phyloP scores from a whole-genome alignment of 2,329 filamentous ascomycete genomes.

The Apiospora sp. region DNA sequence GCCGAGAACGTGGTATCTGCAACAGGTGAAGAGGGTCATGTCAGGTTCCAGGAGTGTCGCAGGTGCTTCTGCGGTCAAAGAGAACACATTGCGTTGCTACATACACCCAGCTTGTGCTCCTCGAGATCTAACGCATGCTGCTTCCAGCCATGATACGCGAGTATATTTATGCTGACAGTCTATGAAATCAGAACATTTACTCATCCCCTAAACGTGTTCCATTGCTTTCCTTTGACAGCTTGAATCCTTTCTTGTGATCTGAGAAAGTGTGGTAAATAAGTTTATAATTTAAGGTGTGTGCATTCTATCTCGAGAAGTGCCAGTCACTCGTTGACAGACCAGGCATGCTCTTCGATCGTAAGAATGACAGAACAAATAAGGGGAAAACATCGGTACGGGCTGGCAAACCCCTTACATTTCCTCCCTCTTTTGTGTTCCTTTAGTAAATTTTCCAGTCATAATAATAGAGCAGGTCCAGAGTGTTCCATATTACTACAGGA shows the following conservation, averaged over 20 bases:
- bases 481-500: too few relatives aligned
- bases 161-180: too few relatives aligned
- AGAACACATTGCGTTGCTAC: background rate
- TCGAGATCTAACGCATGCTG: too few relatives aligned
- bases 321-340: background rate
- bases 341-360: background rate
- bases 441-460: background rate
- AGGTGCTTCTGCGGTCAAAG: background rate
- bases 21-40: background rate
- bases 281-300: too few relatives aligned
- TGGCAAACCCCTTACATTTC: background rate
- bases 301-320: too few relatives aligned
- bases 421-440: background rate
- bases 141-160: background rate
- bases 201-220: too few relatives aligned
- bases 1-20: background rate
- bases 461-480: background rate
- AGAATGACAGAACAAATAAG: background rate
- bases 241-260: too few relatives aligned
- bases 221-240: too few relatives aligned
- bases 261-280: too few relatives aligned
- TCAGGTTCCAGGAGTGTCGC: conserved; percentile 1
- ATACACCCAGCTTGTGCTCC: too few relatives aligned
- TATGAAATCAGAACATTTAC: too few relatives aligned
- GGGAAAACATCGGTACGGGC: background rate